These are phyloP conservation scores for Bacterosira constricta DNA, from an alignment of 108 stramenopile genomes.

Conservation along the genomic window DNA sequence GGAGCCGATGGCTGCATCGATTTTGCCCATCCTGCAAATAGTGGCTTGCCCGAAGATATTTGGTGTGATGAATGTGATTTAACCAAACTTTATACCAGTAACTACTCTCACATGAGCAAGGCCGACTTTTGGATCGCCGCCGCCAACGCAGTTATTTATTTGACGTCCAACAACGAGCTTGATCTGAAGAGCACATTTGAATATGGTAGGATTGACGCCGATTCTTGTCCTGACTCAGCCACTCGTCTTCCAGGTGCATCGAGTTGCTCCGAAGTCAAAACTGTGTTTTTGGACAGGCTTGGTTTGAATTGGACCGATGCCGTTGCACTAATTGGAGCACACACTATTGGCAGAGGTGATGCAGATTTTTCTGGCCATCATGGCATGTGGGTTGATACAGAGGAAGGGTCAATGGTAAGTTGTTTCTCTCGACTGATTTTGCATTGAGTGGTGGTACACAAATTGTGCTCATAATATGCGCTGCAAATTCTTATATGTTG, in stretches of 20 bases:
- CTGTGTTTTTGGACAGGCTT: constrained; percentile 27
- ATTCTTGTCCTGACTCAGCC: constrained; percentile 10
- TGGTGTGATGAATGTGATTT: constrained; percentile 33
- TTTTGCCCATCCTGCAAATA: not conserved
- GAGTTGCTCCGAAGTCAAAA: constrained; percentile 24
- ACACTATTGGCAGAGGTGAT: constrained; percentile 43
- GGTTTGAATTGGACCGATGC: constrained; percentile 44
- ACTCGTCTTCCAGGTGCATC: constrained; percentile 22
- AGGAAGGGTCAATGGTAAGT: constrained; percentile 11
- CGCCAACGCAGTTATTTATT: constrained; percentile 30
- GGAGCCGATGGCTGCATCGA: constrained; percentile 45
- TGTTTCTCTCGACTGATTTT: not conserved
- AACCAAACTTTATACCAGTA: constrained; percentile 6
- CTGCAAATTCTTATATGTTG: not conserved
- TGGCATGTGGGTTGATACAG: constrained; percentile 45
- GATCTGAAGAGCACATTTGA: constrained; percentile 24
- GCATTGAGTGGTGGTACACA: not conserved
- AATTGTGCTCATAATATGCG: not conserved
- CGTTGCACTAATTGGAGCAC: constrained; percentile 50
- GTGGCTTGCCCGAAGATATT: constrained; percentile 26
- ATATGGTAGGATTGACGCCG: constrained; percentile 33
- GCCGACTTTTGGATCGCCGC: constrained; percentile 41
- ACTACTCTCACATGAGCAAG: constrained; percentile 17
- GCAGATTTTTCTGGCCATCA: constrained; percentile 36
- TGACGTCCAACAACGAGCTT: constrained; percentile 26